phyloP scores from a whole-genome alignment of 1,284 basidiomycete genomes.

The Serendipita sp. region DNA sequence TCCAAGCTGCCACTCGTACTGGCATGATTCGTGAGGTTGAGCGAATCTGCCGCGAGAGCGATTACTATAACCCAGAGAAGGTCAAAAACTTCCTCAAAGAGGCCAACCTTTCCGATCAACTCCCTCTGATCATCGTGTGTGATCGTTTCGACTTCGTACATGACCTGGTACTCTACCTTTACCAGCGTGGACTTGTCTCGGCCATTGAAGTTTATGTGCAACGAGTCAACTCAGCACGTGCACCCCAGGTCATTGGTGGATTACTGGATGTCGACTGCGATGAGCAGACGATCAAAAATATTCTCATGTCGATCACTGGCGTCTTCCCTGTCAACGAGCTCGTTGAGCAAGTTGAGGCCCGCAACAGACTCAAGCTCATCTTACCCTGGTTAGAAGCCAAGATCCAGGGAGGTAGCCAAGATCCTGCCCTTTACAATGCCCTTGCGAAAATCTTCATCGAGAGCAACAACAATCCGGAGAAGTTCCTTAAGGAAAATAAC shows the following conservation, averaged over 20 bases:
- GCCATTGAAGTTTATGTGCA: conserved; percentile 99
- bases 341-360: conserved; percentile 91
- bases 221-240: conserved; percentile 91
- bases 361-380: conserved; percentile 93
- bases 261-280: conserved; percentile 98
- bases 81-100: conserved; percentile 99
- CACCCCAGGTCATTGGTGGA: conserved; percentile 97
- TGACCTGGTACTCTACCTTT: conserved; percentile 95
- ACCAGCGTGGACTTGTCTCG: conserved; percentile 93
- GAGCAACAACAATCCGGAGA: conserved; percentile 95
- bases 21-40: conserved; percentile 99
- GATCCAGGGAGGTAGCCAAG: conserved; percentile 84
- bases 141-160: conserved; percentile 99
- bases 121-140: conserved; percentile 99
- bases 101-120: conserved; percentile 90
- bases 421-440: conserved; percentile 89
- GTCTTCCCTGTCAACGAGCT: conserved; percentile 97
- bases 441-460: conserved; percentile 98
- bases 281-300: conserved; percentile 87
- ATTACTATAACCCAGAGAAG: conserved; percentile 97
- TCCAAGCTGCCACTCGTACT: conserved; percentile 95
- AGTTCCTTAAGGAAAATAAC: conserved; percentile 98
- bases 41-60: conserved; percentile 95
- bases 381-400: conserved; percentile 92
- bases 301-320: conserved; percentile 87